Evolutionary conservation across 129 eudicot species (phyloP), one percentile per base, ranked within the genome.

Genomic region (Tagetes erecta): DNA sequence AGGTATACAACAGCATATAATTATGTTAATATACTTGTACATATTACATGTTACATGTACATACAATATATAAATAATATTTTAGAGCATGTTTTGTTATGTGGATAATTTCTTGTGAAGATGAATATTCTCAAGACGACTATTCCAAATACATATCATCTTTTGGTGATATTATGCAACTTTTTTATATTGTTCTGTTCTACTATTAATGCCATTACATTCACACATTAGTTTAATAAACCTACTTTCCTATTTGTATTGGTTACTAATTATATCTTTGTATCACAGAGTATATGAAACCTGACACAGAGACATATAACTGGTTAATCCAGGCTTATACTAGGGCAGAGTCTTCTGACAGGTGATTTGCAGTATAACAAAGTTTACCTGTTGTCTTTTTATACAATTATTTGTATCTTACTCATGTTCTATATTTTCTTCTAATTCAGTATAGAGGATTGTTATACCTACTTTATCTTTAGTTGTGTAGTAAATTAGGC

Each of bases 241-340:
- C 62, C 8, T 30, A 10, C 55, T 41, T 47, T 47, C 8, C 67
- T 42, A 13, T 27, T 53, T 67, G 27, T 8, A 69, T 64, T 37
- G 64, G 7, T 36, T 42, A 77, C 77, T 45, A 45, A 50, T 77
- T 36, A 52, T 76, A 36, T 30, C 47, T 64, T 87, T 82, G 47
- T 63, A 72, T 86, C 70, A 76, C 91, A 94, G 98, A 82, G 35
- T 85, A 73, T 72, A 88, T 94, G 98, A 94, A 94, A 78, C 98
- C 98, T n/a, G 85, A 94, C 78, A 90, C 98, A 42, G 98, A 94
- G 85, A 84, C 98, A 67, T 94, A 94, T 82, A 94, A 94, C 83
- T 91, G 92, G 92, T 87, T 94, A 81, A 88, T 94, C 74, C 96
- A 94, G 80, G 98, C 97, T 78, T 94, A 91, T 85, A 94, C 98